Conservation (phyloP, 1,139 yeast species). For the Candida glucosophila region DNA sequence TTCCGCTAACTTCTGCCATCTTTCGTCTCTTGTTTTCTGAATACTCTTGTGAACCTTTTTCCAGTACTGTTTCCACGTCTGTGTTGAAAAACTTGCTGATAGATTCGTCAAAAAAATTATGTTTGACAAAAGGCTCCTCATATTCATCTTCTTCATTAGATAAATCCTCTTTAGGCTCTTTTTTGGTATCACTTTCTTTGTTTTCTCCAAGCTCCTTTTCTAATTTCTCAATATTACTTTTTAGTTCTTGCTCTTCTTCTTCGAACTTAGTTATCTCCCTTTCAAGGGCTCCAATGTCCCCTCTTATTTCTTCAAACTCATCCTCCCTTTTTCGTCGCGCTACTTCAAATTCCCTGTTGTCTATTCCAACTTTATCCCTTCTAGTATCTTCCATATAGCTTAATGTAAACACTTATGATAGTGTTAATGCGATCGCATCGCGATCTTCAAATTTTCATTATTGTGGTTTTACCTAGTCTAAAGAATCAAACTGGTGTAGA, state of each 20-base stretch:
- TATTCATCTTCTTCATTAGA: constrained; percentile 7
- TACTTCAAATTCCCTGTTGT: no score
- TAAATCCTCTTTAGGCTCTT: constrained; percentile 2
- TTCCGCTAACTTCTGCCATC: constrained; percentile 1
- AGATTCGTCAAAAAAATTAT: constrained; percentile 21
- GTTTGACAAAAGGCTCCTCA: constrained; percentile 11
- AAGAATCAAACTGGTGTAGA: no score
- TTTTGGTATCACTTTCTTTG: background rate
- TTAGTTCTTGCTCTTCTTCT: constrained; percentile 4
- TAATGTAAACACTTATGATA: no score
- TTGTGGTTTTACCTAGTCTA: no score
- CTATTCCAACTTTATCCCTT: no score
- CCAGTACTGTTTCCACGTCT: no score
- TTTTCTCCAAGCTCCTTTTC: background rate
- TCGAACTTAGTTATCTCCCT: constrained; percentile 9
- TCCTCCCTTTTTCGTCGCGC: no score
- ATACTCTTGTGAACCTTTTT: background rate
- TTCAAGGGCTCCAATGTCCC: constrained; percentile 10
- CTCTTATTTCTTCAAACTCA: constrained; percentile 7
- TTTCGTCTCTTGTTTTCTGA: constrained; percentile 1
- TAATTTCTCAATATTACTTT: constrained; percentile 1
- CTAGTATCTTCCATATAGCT: no score
- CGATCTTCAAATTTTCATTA: no score
- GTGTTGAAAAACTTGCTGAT: constrained; percentile 16
- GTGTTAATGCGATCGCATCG: no score